Percentiles rank a stretch among this genome's conserved stretches.
phyloP scores from a whole-genome alignment of 768 basidiomycete species.

The Serendipita sp. region DNA sequence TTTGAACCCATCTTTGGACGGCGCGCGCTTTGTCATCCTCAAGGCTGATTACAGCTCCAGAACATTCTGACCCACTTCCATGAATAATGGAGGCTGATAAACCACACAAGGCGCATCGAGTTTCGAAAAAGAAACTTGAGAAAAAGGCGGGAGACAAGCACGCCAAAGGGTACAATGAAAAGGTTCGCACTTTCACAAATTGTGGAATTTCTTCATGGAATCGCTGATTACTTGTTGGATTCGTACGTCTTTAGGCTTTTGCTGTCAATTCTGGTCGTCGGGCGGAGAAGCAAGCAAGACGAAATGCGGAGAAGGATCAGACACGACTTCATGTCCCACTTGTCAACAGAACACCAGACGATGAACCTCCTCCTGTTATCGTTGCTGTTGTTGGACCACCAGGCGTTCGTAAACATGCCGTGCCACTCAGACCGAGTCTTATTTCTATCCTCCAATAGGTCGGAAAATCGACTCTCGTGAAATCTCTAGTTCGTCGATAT shows the following conservation, averaged over 20 bases:
- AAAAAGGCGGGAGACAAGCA: constrained; percentile 7
- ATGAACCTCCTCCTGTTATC: constrained; percentile 82
- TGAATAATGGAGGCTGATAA: constrained; percentile 4
- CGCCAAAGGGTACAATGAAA: constrained; percentile 2
- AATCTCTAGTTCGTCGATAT: constrained; percentile 78
- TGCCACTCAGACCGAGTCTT: background rate
- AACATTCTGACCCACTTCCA: background rate
- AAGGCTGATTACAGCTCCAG: background rate
- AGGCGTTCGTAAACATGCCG: constrained; percentile 33
- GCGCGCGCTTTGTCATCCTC: background rate
- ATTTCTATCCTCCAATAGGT: constrained; percentile 22
- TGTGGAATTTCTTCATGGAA: background rate
- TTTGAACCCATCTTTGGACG: background rate
- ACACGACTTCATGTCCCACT: constrained; percentile 90
- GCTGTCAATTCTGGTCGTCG: constrained; percentile 79
- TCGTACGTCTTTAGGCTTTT: constrained; percentile 46
- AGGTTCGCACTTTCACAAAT: constrained; percentile 15
- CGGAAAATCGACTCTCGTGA: constrained; percentile 87
- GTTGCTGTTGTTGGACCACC: constrained; percentile 92
- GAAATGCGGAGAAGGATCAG: constrained; percentile 88
- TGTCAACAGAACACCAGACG: constrained; percentile 84
- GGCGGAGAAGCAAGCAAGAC: constrained; percentile 76
- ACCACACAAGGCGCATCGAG: constrained; percentile 7
- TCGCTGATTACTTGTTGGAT: background rate
- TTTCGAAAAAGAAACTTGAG: constrained; percentile 7